These are phyloP conservation scores for Magnusiomyces paraingens DNA, from an alignment of 1,139 yeast species.

Conservation along the genomic window DNA sequence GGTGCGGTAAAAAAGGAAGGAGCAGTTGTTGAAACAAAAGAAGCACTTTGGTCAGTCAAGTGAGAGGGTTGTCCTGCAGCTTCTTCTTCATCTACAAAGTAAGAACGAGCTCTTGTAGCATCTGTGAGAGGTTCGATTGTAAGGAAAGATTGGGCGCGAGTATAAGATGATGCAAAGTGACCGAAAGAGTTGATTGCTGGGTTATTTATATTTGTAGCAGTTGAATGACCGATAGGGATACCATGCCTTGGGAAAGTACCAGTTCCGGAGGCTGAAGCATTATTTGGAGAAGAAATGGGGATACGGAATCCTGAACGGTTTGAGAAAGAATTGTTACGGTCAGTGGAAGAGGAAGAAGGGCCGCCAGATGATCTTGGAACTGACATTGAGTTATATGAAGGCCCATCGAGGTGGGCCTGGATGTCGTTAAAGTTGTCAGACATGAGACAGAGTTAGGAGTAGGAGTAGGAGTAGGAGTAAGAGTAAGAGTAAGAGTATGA, in stretches of 20 bases:
- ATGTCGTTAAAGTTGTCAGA: constrained; percentile 15
- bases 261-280: too few relatives aligned
- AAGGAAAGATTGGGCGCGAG: constrained; percentile 68
- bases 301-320: too few relatives aligned
- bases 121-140: constrained; percentile 44
- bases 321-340: too few relatives aligned
- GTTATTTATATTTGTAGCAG: neutral
- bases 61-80: neutral
- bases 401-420: constrained; percentile 15
- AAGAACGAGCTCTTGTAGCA: constrained; percentile 42
- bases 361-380: too few relatives aligned
- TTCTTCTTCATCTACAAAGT: constrained; percentile 33
- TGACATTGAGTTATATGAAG: neutral
- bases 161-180: constrained; percentile 72
- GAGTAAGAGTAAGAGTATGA: too few relatives aligned
- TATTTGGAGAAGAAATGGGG: too few relatives aligned
- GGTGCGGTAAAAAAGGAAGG: neutral
- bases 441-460: neutral
- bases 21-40: neutral
- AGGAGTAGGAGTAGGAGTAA: too few relatives aligned
- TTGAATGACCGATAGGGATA: neutral
- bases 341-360: too few relatives aligned
- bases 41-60: neutral
- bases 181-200: constrained; percentile 51
- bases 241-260: neutral